A percentile compares a stretch with the other conserved stretches of the same genome.
phyloP scores from a whole-genome alignment of 331 rosid genomes.

The Quercus lobata region DNA sequence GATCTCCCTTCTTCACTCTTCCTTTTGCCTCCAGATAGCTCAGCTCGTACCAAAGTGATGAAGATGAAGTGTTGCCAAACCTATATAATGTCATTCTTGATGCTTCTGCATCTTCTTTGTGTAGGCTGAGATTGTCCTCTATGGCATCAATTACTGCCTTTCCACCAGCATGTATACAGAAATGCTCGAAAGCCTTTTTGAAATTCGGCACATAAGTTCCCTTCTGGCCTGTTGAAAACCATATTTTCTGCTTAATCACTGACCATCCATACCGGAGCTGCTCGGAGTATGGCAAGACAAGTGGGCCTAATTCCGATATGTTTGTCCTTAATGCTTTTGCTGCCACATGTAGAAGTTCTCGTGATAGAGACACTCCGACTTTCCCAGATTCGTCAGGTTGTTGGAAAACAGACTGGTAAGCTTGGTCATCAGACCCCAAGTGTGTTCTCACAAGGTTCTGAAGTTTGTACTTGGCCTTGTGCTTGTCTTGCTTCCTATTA shows the following conservation, averaged over 20 bases:
- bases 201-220: conserved; percentile 51
- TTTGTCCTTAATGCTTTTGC: conserved; percentile 51
- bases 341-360: conserved; percentile 50
- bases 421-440: conserved; percentile 46
- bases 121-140: conserved; percentile 45
- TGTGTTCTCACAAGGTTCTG: conserved; percentile 62
- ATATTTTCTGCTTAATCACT: conserved; percentile 31
- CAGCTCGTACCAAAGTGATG: conserved; percentile 78
- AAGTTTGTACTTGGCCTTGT: conserved; percentile 51
- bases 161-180: too few relatives aligned
- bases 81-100: conserved; percentile 73
- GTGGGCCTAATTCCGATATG: conserved; percentile 41
- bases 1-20: conserved; percentile 57
- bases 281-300: conserved; percentile 66
- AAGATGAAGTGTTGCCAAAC: conserved; percentile 83
- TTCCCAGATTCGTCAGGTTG: conserved; percentile 40
- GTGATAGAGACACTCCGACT: conserved; percentile 59
- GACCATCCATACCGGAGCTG: conserved; percentile 40
- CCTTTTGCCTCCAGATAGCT: conserved; percentile 81
- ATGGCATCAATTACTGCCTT: conserved; percentile 38
- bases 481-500: conserved; percentile 42
- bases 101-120: conserved; percentile 61
- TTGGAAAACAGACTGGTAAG: conserved; percentile 56
- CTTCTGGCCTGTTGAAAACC: conserved; percentile 13
- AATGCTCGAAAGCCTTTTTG: conserved; percentile 61